Conservation (phyloP, 306 rosid species). For the Quercus aquifolioides region DNA sequence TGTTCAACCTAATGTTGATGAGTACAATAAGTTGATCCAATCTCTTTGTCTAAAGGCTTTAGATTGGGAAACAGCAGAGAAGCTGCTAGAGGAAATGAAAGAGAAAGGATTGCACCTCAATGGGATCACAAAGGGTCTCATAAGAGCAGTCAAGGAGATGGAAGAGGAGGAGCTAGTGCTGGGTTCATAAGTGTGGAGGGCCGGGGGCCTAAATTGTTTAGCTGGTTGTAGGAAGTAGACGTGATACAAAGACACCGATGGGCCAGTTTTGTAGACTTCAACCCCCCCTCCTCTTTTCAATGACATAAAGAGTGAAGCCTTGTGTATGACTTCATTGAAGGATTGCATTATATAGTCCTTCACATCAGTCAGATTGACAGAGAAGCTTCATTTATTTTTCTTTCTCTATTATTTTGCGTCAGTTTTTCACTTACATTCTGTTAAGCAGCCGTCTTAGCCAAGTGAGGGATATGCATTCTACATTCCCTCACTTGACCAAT, state of each 20-base stretch:
- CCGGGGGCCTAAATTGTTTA: slow-evolving; percentile 12
- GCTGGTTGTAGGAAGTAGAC: neutral
- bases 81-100: slow-evolving; percentile 72
- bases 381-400: neutral
- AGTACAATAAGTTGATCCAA: slow-evolving; percentile 78
- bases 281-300: neutral
- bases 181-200: slow-evolving; percentile 21
- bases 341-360: neutral
- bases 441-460: neutral
- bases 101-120: slow-evolving; percentile 62
- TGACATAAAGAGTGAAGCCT: neutral
- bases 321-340: neutral
- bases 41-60: slow-evolving; percentile 76
- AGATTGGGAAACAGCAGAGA: slow-evolving; percentile 81
- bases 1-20: slow-evolving; percentile 49
- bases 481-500: no score
- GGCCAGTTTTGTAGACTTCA: neutral
- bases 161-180: slow-evolving; percentile 46
- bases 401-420: neutral
- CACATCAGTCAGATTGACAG: neutral
- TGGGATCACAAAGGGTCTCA: slow-evolving; percentile 66
- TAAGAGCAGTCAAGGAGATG: slow-evolving; percentile 77
- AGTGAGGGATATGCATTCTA: neutral
- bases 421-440: neutral
- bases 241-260: neutral